phyloP scores from a whole-genome alignment of 2,329 filamentous ascomycete species.

The Orbilia blumenaviensis region DNA sequence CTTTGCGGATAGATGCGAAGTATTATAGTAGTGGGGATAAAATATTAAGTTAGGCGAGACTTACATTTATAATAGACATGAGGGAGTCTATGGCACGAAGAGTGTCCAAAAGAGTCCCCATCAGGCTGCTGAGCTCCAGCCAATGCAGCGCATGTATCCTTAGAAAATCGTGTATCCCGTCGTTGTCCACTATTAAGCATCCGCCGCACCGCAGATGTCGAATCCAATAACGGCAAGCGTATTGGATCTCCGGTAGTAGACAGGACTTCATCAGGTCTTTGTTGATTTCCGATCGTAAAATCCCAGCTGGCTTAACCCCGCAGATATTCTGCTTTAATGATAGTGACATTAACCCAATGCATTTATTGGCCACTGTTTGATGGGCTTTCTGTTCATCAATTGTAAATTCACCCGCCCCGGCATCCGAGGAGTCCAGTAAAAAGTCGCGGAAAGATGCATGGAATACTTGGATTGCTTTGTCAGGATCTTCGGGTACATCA shows the following conservation, averaged over 20 bases:
- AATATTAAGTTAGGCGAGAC: background rate
- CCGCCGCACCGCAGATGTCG: background rate
- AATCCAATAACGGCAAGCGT: constrained; percentile 17
- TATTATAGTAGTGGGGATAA: background rate
- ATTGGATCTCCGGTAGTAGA: constrained; percentile 60
- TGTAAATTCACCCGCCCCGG: constrained; percentile 15
- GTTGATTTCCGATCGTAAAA: constrained; percentile 55
- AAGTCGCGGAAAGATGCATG: constrained; percentile 42
- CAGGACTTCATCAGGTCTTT: constrained; percentile 54
- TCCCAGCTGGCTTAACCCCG: constrained; percentile 57
- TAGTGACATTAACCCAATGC: constrained; percentile 60
- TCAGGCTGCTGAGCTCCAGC: background rate
- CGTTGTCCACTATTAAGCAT: background rate
- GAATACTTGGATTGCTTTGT: constrained; percentile 28
- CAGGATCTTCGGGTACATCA: background rate
- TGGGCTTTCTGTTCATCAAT: constrained; percentile 57
- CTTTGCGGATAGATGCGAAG: no score
- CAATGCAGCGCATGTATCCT: constrained; percentile 6
- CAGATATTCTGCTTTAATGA: constrained; percentile 61
- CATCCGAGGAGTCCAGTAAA: constrained; percentile 13
- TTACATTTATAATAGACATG: background rate
- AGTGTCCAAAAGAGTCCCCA: constrained; percentile 1
- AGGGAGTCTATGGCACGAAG: background rate
- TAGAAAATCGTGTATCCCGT: constrained; percentile 5
- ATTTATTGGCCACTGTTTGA: constrained; percentile 58